A percentile compares a stretch with the other conserved stretches of the same genome.
phyloP scores from a whole-genome alignment of 108 stramenopile genomes.

The Nannochloropsis granulata region DNA sequence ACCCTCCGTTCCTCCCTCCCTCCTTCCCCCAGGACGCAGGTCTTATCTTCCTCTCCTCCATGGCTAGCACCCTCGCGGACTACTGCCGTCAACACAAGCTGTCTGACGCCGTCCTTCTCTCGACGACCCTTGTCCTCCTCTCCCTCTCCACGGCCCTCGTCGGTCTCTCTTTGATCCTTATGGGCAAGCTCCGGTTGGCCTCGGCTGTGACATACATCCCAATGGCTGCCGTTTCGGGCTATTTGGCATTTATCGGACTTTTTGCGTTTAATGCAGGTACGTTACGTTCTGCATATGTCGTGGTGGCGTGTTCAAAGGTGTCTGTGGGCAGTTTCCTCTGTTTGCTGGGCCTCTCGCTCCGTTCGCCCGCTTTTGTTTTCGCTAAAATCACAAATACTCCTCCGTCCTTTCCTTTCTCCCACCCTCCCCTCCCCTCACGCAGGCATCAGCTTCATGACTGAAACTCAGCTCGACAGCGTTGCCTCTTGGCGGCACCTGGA shows the following conservation, averaged over 20 bases:
- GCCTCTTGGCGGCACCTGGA: not conserved
- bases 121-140: not conserved
- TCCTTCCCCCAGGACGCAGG: conserved; percentile 60
- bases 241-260: conserved; percentile 91
- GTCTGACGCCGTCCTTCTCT: conserved; percentile 23
- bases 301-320: not conserved
- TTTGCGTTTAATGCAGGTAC: conserved; percentile 44
- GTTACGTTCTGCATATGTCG: not conserved
- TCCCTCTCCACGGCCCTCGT: not conserved
- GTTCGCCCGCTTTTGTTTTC: not conserved
- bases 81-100: conserved; percentile 40
- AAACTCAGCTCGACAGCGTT: not conserved
- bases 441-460: not conserved
- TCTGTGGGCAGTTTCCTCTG: not conserved
- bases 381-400: not conserved
- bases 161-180: conserved; percentile 43
- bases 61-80: conserved; percentile 57
- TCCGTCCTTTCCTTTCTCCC: not conserved
- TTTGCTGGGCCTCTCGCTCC: not conserved
- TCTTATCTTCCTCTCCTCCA: conserved; percentile 78
- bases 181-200: conserved; percentile 63
- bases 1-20: not conserved
- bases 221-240: conserved; percentile 84
- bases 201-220: conserved; percentile 78
- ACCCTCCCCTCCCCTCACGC: not conserved